A percentile compares a stretch with the other conserved stretches of the same genome.
These are phyloP conservation scores for Marasmius fiardii DNA, from an alignment of 1,284 basidiomycete genomes.

Conservation along the genomic window DNA sequence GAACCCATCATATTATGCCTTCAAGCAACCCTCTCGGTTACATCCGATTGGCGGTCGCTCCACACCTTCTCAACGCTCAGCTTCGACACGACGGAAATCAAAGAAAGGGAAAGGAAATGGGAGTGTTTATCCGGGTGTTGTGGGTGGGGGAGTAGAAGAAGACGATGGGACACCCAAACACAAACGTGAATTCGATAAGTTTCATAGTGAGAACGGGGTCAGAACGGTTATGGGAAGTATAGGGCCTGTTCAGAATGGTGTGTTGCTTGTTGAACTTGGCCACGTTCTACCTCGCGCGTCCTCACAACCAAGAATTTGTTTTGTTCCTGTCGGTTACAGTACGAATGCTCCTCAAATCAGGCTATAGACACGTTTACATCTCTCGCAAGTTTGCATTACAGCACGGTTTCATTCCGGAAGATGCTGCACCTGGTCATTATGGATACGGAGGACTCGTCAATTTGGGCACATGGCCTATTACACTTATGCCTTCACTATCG, in stretches of 20 bases:
- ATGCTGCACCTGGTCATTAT: conserved; percentile 80
- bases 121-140: conserved; percentile 26
- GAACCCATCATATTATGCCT: conserved; percentile 70
- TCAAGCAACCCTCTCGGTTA: conserved; percentile 37
- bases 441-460: conserved; percentile 84
- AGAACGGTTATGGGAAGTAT: conserved; percentile 90
- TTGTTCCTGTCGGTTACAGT: conserved; percentile 43
- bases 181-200: conserved; percentile 79
- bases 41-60: conserved; percentile 19
- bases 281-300: not conserved
- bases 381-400: conserved; percentile 90
- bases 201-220: conserved; percentile 90
- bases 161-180: conserved; percentile 50
- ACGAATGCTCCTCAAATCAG: conserved; percentile 91
- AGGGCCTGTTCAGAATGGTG: conserved; percentile 85
- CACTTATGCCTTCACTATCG: conserved; percentile 38
- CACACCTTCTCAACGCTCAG: conserved; percentile 22
- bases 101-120: conserved; percentile 40
- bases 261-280: conserved; percentile 21
- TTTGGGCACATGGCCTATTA: conserved; percentile 80
- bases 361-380: conserved; percentile 94
- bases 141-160: too few relatives aligned
- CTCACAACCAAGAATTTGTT: not conserved
- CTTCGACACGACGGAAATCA: conserved; percentile 22
- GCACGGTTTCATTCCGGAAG: conserved; percentile 86